Percentiles rank a stretch among this genome's conserved stretches.
phyloP scores from a whole-genome alignment of 768 basidiomycete genomes.

The Russula sp. region DNA sequence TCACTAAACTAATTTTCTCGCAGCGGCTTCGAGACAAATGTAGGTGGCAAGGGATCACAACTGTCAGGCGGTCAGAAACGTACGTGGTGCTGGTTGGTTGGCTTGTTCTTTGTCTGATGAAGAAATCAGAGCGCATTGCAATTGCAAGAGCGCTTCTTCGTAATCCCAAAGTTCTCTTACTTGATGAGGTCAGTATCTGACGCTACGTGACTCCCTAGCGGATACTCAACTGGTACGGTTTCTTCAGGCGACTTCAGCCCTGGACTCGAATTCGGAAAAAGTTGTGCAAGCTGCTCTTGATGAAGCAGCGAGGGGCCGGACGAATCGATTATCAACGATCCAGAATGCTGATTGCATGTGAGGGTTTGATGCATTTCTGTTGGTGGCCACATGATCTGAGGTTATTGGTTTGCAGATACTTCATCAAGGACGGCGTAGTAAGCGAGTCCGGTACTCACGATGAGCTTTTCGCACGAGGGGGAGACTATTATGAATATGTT shows the following conservation, averaged over 20 bases:
- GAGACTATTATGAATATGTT: constrained; percentile 25
- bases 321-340: constrained; percentile 78
- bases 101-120: neutral
- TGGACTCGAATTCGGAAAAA: constrained; percentile 55
- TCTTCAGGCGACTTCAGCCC: constrained; percentile 40
- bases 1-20: constrained; percentile 12
- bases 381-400: neutral
- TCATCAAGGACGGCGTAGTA: constrained; percentile 24
- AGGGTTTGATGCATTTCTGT: constrained; percentile 7
- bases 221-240: neutral
- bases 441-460: constrained; percentile 25
- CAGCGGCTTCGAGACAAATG: constrained; percentile 87
- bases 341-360: constrained; percentile 35
- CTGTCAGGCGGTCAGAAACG: constrained; percentile 88
- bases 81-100: constrained; percentile 31
- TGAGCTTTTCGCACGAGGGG: constrained; percentile 19
- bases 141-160: constrained; percentile 31
- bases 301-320: constrained; percentile 84
- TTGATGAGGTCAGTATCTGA: constrained; percentile 24
- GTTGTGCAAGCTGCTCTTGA: constrained; percentile 95
- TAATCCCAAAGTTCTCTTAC: constrained; percentile 31
- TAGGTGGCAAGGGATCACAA: constrained; percentile 87
- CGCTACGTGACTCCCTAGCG: too few relatives aligned
- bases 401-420: constrained; percentile 15
- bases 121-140: constrained; percentile 38